Conservation (phyloP, 768 basidiomycete genomes). For the Lactarius indigo region DNA sequence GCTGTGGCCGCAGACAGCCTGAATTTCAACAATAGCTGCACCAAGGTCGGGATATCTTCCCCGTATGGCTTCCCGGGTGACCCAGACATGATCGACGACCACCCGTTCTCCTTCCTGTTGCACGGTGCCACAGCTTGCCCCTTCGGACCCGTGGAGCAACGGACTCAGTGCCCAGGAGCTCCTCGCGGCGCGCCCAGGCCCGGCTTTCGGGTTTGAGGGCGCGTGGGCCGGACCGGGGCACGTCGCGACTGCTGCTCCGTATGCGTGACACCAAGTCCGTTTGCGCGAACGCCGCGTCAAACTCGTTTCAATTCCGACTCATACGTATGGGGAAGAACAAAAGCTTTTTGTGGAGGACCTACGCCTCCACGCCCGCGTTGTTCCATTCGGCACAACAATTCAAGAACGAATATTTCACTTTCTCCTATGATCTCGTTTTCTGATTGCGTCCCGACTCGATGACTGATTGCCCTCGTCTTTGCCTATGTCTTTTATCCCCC, state of each 20-base stretch:
- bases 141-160: conserved; percentile 14
- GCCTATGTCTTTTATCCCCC: background rate
- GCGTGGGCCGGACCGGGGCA: conserved; percentile 12
- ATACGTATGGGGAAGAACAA: background rate
- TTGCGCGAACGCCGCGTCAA: background rate
- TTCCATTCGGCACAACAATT: background rate
- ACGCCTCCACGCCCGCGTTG: background rate
- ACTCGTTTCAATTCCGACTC: background rate
- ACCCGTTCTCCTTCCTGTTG: conserved; percentile 15
- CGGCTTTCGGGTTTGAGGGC: conserved; percentile 11
- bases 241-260: conserved; percentile 6
- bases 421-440: background rate
- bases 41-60: background rate
- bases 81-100: conserved; percentile 1
- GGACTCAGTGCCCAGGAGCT: conserved; percentile 5
- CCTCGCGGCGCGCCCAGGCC: conserved; percentile 5
- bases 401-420: background rate
- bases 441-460: background rate
- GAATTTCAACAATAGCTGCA: background rate
- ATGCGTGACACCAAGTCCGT: conserved; percentile 9
- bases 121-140: background rate
- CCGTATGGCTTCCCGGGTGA: conserved; percentile 2
- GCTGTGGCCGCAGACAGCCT: background rate
- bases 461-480: background rate
- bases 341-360: background rate